Percentiles rank a stretch among this genome's conserved stretches.
Evolutionary conservation across 2,329 filamentous ascomycete species (phyloP).

Genomic region (Cytospora piceicola): DNA sequence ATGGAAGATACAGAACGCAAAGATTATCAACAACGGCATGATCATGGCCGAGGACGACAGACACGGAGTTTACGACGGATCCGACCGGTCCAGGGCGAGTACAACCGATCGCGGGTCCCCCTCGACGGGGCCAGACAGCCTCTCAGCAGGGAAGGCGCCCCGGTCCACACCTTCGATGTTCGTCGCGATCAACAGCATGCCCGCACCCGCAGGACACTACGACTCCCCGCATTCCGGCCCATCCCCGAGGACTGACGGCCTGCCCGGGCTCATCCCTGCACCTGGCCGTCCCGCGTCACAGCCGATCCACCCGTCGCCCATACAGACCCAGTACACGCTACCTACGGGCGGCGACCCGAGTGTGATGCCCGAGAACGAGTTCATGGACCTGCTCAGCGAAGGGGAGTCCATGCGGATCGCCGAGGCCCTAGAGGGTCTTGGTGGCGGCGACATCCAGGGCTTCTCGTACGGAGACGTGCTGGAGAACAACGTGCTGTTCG

Average conservation of each 20-base stretch:
- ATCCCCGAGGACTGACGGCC: not conserved
- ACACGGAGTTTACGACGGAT: slow-evolving; percentile 27
- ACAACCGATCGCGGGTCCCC: slow-evolving; percentile 39
- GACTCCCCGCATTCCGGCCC: not conserved
- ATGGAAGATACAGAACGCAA: slow-evolving; percentile 48
- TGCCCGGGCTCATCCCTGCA: not conserved
- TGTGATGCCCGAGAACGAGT: not conserved
- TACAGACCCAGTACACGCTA: slow-evolving; percentile 21
- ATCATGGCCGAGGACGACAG: slow-evolving; percentile 42
- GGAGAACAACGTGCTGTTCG: slow-evolving; percentile 16
- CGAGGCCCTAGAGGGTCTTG: slow-evolving; percentile 33
- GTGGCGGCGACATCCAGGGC: slow-evolving; percentile 27
- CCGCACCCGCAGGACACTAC: slow-evolving; percentile 3
- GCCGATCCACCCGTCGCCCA: slow-evolving; percentile 43
- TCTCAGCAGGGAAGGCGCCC: slow-evolving; percentile 33
- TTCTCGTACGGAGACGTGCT: slow-evolving; percentile 28
- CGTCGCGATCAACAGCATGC: slow-evolving; percentile 44
- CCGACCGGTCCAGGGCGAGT: slow-evolving; percentile 38
- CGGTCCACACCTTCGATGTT: slow-evolving; percentile 42
- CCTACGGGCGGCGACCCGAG: slow-evolving; percentile 7
- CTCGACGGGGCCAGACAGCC: slow-evolving; percentile 36
- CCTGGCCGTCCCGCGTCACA: not conserved
- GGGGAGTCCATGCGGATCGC: slow-evolving; percentile 33
- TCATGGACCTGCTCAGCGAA: slow-evolving; percentile 25
- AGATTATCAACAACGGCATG: slow-evolving; percentile 50